Evolutionary conservation across 2,329 filamentous ascomycete species (phyloP).

Genomic region (Claviceps capensis): DNA sequence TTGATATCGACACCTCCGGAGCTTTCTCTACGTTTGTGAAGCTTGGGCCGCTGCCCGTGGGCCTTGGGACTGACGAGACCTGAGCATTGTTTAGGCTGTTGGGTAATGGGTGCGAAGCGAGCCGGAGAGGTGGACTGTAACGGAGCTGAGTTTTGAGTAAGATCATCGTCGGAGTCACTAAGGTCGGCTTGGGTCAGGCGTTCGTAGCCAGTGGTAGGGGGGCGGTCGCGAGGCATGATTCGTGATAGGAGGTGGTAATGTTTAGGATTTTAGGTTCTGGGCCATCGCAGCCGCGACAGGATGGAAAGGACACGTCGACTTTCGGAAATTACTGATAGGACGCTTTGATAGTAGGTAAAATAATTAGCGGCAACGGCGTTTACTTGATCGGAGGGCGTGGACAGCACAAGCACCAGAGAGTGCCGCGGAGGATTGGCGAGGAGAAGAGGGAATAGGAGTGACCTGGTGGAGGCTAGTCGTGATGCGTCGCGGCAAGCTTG

Average conservation of each 20-base stretch:
- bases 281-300: constrained; percentile 1
- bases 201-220: constrained; percentile 70
- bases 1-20: constrained; percentile 94
- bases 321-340: no score
- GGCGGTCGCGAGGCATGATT: constrained; percentile 52
- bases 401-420: background rate
- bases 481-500: background rate
- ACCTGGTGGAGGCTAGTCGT: background rate
- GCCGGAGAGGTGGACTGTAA: constrained; percentile 44
- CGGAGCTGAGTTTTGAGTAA: constrained; percentile 40
- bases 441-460: background rate
- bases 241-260: background rate
- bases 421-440: background rate
- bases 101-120: constrained; percentile 50
- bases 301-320: background rate
- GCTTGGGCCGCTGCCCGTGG: constrained; percentile 23
- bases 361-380: no score
- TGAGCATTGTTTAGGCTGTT: constrained; percentile 47
- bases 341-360: no score
- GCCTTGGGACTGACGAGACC: constrained; percentile 44
- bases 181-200: constrained; percentile 72
- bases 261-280: background rate
- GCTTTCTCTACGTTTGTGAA: constrained; percentile 39
- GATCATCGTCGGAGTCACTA: constrained; percentile 55
- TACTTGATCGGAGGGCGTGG: background rate